Base-by-base conservation (phyloP, 345 rosid genomes). In the Salix koriyanagi region DNA sequence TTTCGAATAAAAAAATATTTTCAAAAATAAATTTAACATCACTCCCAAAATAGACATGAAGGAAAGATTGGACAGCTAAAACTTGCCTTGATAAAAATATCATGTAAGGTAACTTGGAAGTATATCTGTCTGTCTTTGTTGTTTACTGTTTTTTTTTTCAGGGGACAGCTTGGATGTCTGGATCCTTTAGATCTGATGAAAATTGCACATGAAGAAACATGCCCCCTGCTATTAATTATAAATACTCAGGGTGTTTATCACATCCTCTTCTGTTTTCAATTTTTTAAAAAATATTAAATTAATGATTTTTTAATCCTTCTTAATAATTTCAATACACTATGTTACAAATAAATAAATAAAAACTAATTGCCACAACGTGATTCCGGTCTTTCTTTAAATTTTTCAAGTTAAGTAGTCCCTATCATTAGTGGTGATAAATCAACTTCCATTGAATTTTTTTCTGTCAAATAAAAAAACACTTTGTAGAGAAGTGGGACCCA, bases 401-500 rank as follows among this genome's bases (percentile, higher is more conserved):
- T 34, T 34, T 34, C 36, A 34, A 34, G 36, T 5, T 34, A 34
- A 34, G 36, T 5, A 34, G 79, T 65, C 77, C 62, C 62, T 25
- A 23, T 67, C 79, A 71, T 2, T 12, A 21, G 52, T 39, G 56
- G 82, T 75, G 82, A 67, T 66, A 76, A 44, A 71, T 75, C 80
- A 72, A 52, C 52, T 61, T 82, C 78, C 44, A 48, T 68, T 15
- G 46, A 46, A 60, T 30, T 44, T 13, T 5, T 39, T 23, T 30
- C 4, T 30, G 39, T 64, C 37, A 28, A 72, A 50, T 7, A 62
- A 64, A 64, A 9, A 21, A 26, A 39, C 37, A 34, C 25, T 34
- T 10, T 0, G 18, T 41, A 64, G 36, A 73, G 37, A 18, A n/a
- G 3, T 39, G 76, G 41, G 69, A 73, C 41, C 76, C 37, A 34